Base-by-base conservation (phyloP, 768 basidiomycete species). In the Cubamyces sp. region DNA sequence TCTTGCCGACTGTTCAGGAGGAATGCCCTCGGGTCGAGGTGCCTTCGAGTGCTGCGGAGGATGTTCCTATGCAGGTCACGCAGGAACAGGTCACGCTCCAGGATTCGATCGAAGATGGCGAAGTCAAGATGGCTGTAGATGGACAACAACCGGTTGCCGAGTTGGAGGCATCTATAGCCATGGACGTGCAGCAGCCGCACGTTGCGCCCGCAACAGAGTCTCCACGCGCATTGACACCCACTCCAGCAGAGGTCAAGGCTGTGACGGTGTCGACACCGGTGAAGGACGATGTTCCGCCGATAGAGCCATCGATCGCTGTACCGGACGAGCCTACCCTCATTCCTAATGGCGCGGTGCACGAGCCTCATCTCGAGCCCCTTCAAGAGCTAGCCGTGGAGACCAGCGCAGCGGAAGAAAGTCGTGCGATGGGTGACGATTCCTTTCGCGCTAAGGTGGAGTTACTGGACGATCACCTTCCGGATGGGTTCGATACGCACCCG, bases 391-490 rank as follows among this genome's bases (percentile, higher is more conserved):
- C 34, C 46, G 46, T 14, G 19, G 14, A 47, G 46, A 14, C 46
- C 12, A 47, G 46, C 46, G 3, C 42, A 25, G 21, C 19, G 23
- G 23, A 25, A 23, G 19, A 47, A 47, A 14, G n/a, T 25, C 3
- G 21, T 14, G 55, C 43, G 14, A 42, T 25, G 23, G 7, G 46
- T 7, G 28, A 62, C 7, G 45, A 52, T 5, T 64, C 66, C 5
- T 49, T 62, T 28, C 55, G 58, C 8, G 54, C 66, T n/a, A 67
- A 67, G 54, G 50, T 67, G 19, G 66, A 67, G 23, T 21, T 64
- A 26, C 40, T 67, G 28, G 66, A 67, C 19, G 47, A 49, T 18
- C 34, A 23, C 34, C 23, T 62, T 25, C 57, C 61, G 1, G 41
- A 25, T 47, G 52, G 57, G 25, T 26, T 30, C 21, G 41, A 57